Conservation (phyloP, 768 basidiomycete genomes). For the Scleroderma citrinum region DNA sequence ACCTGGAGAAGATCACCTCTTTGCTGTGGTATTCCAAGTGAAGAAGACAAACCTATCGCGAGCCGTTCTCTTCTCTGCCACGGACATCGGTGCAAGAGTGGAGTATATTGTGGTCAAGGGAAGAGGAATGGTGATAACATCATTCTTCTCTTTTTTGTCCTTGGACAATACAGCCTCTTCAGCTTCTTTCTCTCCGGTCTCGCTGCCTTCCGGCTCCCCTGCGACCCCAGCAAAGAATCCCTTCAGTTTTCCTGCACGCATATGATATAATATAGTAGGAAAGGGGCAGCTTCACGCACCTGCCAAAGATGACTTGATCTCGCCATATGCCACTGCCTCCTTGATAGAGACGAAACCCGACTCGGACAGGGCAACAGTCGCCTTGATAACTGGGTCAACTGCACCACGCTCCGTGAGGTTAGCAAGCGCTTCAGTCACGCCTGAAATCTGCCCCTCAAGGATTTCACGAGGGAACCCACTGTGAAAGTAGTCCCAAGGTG, state of each 20-base stretch:
- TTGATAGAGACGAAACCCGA: conserved; percentile 80
- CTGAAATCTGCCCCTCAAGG: conserved; percentile 64
- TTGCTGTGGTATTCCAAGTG: background rate
- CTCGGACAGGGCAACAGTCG: conserved; percentile 76
- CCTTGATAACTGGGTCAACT: conserved; percentile 79
- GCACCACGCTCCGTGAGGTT: conserved; percentile 84
- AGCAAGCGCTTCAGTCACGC: conserved; percentile 67
- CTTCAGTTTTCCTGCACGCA: conserved; percentile 69
- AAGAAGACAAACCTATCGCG: conserved; percentile 54
- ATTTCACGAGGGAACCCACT: conserved; percentile 73
- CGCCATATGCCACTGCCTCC: conserved; percentile 74
- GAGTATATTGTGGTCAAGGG: conserved; percentile 58
- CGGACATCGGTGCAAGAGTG: conserved; percentile 66
- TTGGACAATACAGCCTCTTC: conserved; percentile 25
- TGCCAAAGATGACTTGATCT: conserved; percentile 72
- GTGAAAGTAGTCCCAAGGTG: background rate
- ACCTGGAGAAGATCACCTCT: conserved; percentile 36
- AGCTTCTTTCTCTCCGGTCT: conserved; percentile 27
- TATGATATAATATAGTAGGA: conserved; percentile 9
- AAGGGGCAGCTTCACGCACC: conserved; percentile 36
- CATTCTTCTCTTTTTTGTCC: conserved; percentile 34
- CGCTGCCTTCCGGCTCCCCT: conserved; percentile 26
- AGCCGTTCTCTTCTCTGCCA: conserved; percentile 67
- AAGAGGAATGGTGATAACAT: conserved; percentile 57
- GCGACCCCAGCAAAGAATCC: conserved; percentile 71